phyloP scores from a whole-genome alignment of 805 yeast genomes.

The Kodamaea kaohsiungensis region DNA sequence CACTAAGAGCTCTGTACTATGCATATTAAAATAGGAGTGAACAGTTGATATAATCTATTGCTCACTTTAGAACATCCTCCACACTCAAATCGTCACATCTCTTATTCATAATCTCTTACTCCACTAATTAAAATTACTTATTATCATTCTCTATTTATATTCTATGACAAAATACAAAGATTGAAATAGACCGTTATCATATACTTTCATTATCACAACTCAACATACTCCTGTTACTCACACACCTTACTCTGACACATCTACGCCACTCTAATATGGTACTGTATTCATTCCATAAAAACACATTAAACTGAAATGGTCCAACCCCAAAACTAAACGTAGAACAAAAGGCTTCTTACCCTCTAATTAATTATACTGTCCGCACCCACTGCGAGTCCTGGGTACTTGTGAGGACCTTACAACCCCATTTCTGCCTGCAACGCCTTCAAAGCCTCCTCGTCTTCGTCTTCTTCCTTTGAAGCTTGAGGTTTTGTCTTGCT shows the following conservation, averaged over 20 bases:
- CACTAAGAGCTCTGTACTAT: too few species aligned
- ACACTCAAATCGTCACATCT: too few species aligned
- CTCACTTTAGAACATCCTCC: too few species aligned
- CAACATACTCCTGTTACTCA: background rate
- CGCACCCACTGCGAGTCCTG: background rate
- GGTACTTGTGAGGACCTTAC: conserved; percentile 24
- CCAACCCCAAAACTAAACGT: background rate
- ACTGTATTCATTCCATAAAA: conserved; percentile 1
- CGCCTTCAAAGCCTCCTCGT: conserved; percentile 77
- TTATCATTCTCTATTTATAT: too few species aligned
- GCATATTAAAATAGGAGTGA: too few species aligned
- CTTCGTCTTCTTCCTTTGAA: conserved; percentile 65
- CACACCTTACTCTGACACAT: background rate
- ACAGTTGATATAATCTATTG: too few species aligned
- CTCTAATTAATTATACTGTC: background rate
- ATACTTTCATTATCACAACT: background rate
- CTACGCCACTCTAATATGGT: background rate
- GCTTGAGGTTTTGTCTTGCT: conserved; percentile 42
- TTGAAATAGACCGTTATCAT: too few species aligned
- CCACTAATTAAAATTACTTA: too few species aligned
- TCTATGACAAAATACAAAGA: too few species aligned
- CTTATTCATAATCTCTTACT: too few species aligned
- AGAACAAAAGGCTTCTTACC: background rate
- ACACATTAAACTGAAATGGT: background rate
- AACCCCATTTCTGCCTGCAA: conserved; percentile 87